Evolutionary conservation across 2,329 filamentous ascomycete genomes (phyloP).

Genomic region (Fusarium sp.): DNA sequence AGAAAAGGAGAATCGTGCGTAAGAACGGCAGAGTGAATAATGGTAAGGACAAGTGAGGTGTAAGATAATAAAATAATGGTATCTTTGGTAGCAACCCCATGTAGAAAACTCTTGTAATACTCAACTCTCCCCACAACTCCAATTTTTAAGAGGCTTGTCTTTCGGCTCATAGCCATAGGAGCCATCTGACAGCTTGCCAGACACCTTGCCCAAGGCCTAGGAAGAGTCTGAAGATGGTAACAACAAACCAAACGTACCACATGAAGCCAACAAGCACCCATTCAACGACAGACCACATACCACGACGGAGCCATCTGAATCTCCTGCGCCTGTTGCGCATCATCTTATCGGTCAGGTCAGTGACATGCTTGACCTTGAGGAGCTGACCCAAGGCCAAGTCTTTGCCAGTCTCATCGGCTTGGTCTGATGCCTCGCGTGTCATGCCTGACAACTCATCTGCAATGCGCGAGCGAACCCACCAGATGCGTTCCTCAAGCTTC

Average conservation of each 20-base stretch:
- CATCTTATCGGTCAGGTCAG: constrained; percentile 82
- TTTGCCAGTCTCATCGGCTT: constrained; percentile 81
- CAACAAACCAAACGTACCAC: constrained; percentile 94
- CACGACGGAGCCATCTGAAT: constrained; percentile 79
- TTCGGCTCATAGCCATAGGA: constrained; percentile 76
- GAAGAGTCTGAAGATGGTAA: constrained; percentile 77
- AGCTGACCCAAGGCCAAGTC: constrained; percentile 82
- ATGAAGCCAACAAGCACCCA: constrained; percentile 89
- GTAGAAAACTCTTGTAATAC: constrained; percentile 18
- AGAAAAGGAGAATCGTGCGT: neutral
- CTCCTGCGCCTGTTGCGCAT: constrained; percentile 73
- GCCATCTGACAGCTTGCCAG: constrained; percentile 75
- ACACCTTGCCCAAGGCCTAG: constrained; percentile 71
- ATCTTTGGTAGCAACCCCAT: neutral
- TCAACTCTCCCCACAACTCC: neutral
- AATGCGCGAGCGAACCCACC: constrained; percentile 58
- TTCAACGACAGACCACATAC: constrained; percentile 85
- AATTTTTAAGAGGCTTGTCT: neutral
- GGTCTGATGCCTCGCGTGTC: constrained; percentile 76
- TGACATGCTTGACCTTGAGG: constrained; percentile 81
- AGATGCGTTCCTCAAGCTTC: constrained; percentile 61
- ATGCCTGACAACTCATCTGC: constrained; percentile 66
- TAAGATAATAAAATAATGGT: constrained; percentile 1
- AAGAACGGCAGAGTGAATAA: constrained; percentile 1
- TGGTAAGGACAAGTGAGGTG: neutral